Percentiles rank a stretch among this genome's conserved stretches.
Evolutionary conservation across 352 stramenopile genomes (phyloP).

Genomic region (Phytophthora rubi): DNA sequence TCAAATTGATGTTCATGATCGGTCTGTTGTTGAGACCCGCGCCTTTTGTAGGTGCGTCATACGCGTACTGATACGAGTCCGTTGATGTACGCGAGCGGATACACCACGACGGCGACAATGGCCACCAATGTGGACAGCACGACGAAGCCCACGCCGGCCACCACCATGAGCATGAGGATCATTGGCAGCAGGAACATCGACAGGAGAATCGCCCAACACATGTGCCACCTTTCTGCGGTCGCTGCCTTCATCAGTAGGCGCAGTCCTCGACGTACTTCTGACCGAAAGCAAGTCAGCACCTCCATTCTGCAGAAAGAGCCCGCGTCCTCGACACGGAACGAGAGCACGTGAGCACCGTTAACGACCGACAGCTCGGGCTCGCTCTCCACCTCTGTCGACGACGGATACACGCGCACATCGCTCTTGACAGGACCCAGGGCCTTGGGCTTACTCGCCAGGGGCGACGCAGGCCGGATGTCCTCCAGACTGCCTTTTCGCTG

Average conservation of each 20-base stretch:
- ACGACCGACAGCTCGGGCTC: constrained; percentile 6
- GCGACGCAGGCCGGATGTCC: constrained; percentile 27
- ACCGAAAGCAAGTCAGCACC: constrained; percentile 35
- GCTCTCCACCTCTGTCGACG: constrained; percentile 11
- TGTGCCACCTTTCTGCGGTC: constrained; percentile 30
- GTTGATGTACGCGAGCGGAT: constrained; percentile 32
- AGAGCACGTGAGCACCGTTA: background rate
- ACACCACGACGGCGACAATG: constrained; percentile 19
- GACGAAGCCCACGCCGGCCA: constrained; percentile 26
- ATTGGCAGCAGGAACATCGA: constrained; percentile 29
- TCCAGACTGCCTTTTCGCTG: constrained; percentile 21
- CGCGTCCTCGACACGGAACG: constrained; percentile 7
- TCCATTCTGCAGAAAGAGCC: constrained; percentile 32
- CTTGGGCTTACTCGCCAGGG: constrained; percentile 14
- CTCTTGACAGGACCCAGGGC: background rate
- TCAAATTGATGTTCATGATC: background rate
- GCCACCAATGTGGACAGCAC: constrained; percentile 26
- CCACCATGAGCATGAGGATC: constrained; percentile 26
- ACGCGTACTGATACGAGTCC: constrained; percentile 18
- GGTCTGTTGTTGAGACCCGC: too few relatives aligned
- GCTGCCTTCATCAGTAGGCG: constrained; percentile 25
- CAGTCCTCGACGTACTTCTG: constrained; percentile 26
- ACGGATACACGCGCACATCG: constrained; percentile 5
- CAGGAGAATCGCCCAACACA: constrained; percentile 32
- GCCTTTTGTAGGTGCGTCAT: too few relatives aligned